phyloP scores from a whole-genome alignment of 2,329 filamentous ascomycete genomes.

The Penicillium sp. region DNA sequence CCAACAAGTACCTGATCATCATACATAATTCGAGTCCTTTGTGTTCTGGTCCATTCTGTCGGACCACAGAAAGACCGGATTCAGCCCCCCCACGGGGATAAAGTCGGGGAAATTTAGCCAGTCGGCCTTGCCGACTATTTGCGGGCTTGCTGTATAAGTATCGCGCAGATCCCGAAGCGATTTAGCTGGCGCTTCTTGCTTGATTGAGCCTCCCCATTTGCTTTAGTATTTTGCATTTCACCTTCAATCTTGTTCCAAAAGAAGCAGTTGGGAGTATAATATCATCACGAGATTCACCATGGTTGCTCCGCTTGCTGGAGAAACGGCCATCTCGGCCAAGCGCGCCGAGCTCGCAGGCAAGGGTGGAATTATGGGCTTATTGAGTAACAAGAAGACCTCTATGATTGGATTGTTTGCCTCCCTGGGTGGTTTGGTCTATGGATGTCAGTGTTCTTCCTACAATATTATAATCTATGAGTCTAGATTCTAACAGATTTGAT shows the following conservation, averaged over 20 bases:
- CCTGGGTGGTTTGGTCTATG: conserved; percentile 12
- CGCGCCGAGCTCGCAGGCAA: conserved; percentile 9
- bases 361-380: conserved; percentile 7
- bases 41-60: neutral
- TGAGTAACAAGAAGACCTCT: conserved; percentile 8
- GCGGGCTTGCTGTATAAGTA: neutral
- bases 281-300: neutral
- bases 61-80: neutral
- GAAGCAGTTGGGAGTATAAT: neutral
- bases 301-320: neutral
- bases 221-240: too few relatives aligned
- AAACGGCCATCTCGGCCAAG: conserved; percentile 1
- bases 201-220: too few relatives aligned
- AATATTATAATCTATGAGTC: neutral
- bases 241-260: too few relatives aligned
- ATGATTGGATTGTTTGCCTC: conserved; percentile 11
- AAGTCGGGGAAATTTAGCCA: neutral
- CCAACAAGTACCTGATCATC: neutral
- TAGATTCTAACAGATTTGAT: neutral
- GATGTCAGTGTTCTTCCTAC: neutral
- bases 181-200: neutral
- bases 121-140: neutral
- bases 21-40: neutral
- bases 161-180: neutral
- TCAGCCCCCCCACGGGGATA: neutral